These are phyloP conservation scores for Fusarium subtropicale DNA, from an alignment of 2,329 filamentous ascomycete species.

Conservation along the genomic window DNA sequence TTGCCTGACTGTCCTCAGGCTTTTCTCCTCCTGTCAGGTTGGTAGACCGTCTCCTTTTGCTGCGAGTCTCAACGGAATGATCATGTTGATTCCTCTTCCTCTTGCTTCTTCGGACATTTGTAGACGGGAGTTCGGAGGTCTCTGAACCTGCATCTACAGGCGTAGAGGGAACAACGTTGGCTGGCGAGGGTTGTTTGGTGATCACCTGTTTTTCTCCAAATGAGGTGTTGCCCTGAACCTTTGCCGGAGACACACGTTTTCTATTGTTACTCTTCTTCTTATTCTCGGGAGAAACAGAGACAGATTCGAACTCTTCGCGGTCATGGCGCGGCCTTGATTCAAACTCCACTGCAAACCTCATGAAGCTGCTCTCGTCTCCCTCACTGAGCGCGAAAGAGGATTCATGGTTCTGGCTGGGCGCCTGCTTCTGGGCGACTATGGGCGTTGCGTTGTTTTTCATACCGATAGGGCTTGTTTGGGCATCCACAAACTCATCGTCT, in stretches of 20 bases:
- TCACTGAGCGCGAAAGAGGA: constrained; percentile 58
- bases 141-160: constrained; percentile 30
- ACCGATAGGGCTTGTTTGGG: constrained; percentile 57
- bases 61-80: constrained; percentile 39
- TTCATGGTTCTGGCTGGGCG: constrained; percentile 38
- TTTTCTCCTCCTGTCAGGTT: constrained; percentile 32
- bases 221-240: constrained; percentile 38
- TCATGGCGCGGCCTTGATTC: constrained; percentile 56
- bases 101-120: constrained; percentile 36
- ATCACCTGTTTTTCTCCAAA: constrained; percentile 31
- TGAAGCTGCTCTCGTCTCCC: constrained; percentile 61
- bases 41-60: constrained; percentile 48
- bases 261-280: constrained; percentile 24
- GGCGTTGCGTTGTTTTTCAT: constrained; percentile 22
- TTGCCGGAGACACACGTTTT: constrained; percentile 14
- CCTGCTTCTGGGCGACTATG: constrained; percentile 4
- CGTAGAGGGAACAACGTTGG: constrained; percentile 44
- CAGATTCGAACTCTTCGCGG: constrained; percentile 29
- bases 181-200: constrained; percentile 17
- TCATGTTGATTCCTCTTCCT: constrained; percentile 49
- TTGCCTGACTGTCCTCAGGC: constrained; percentile 35
- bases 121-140: constrained; percentile 20
- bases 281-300: constrained; percentile 31
- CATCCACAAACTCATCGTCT: constrained; percentile 63
- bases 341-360: constrained; percentile 62